Evolutionary conservation across 306 rosid genomes (phyloP).

Genomic region (Vigna nakashimae): DNA sequence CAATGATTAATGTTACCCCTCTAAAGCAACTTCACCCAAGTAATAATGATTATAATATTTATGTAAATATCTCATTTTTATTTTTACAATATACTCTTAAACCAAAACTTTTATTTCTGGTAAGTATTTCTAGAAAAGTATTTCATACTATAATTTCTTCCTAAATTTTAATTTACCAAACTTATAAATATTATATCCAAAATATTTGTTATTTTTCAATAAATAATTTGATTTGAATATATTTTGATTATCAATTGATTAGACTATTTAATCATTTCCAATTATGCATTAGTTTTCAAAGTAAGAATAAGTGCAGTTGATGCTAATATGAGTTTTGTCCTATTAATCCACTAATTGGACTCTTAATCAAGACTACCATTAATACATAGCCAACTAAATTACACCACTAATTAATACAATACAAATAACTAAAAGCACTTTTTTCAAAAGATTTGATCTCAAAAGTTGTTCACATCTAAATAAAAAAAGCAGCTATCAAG

Average conservation of each 20-base stretch:
- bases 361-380: background rate
- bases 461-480: background rate
- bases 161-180: too few species aligned
- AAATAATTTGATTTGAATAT: too few species aligned
- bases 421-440: background rate
- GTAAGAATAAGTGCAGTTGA: too few species aligned
- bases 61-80: background rate
- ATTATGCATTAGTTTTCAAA: too few species aligned
- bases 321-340: background rate
- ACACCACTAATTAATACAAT: background rate
- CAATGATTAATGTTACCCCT: conserved; percentile 12
- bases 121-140: too few species aligned
- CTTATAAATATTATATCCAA: too few species aligned
- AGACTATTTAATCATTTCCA: too few species aligned
- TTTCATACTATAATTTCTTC: too few species aligned
- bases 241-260: too few species aligned
- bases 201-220: too few species aligned
- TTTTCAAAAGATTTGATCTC: conserved; percentile 15
- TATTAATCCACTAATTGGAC: background rate
- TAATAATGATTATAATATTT: background rate
- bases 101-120: too few species aligned
- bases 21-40: conserved; percentile 7
- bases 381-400: background rate
- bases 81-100: too few species aligned
- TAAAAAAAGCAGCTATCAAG: conserved; percentile 30